Base-by-base conservation (phyloP, 306 rosid species). In the Hippophae gyantsensis region DNA sequence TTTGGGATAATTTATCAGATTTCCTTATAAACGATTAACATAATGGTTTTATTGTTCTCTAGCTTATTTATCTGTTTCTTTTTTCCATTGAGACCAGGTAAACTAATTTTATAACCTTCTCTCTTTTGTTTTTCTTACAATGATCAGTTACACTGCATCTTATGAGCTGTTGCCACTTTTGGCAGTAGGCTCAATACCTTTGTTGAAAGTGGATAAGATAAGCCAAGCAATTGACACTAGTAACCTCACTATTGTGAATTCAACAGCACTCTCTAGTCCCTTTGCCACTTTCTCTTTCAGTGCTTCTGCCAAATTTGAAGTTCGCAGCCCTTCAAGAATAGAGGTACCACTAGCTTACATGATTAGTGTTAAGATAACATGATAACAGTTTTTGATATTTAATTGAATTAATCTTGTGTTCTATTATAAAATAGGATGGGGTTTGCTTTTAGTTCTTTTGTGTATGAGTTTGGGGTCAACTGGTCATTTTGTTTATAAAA, bases 121-220 rank as follows among this genome's bases (percentile, higher is more conserved):
- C 52, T 50, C 58, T 41, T 56, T 13, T 47, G 52, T 12, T 66
- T 54, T 72, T 58, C 32, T 56, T 13, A 9, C 54, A 47, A 56
- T 57, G 46, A 51, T 69, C 81, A 92, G 99, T 86, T 92, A 85
- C 77, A 92, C 99, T 12, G 93, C 96, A 58, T 85, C 79, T 69
- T 92, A 96, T 0, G 99, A 92, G 77, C 76, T 92, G 63, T 69
- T 87, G 79, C 99, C 99, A 41, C 93, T 92, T 68, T 73, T 92
- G 54, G 96, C 96, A 56, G 78, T 69, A 13, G 96, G 96, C 56
- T n/a, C 86, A 44, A 74, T 79, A 48, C 89, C 98, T 18, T 74
- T 92, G 57, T 61, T 85, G 78, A 88, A 83, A 70, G 93, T 92
- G 42, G 84, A 80, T 52, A 82, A 78, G 74, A 87, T 92, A 61